A percentile compares a stretch with the other conserved stretches of the same genome.
phyloP scores from a whole-genome alignment of 805 yeast genomes.

The Clavispora santaluciae region DNA sequence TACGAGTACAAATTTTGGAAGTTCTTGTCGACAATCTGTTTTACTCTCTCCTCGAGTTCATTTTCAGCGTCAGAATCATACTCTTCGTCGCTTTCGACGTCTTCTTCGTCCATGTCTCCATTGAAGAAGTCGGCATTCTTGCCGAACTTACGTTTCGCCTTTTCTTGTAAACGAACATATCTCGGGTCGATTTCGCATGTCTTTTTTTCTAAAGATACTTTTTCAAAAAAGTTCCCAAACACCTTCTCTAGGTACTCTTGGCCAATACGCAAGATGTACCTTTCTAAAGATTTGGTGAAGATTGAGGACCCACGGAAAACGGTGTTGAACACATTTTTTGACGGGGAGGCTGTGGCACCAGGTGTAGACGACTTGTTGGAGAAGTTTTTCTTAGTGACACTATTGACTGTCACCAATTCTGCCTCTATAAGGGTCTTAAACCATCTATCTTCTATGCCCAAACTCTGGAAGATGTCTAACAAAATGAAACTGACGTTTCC shows the following conservation, averaged over 20 bases:
- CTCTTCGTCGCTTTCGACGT: conserved; percentile 19
- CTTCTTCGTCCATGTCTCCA: conserved; percentile 17
- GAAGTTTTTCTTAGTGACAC: conserved; percentile 40
- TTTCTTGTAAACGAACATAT: conserved; percentile 39
- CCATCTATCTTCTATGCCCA: conserved; percentile 68
- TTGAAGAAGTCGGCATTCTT: not conserved
- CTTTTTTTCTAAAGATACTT: conserved; percentile 45
- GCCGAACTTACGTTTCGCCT: conserved; percentile 21
- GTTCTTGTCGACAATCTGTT: conserved; percentile 42
- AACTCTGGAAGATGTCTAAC: conserved; percentile 69
- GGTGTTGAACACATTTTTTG: conserved; percentile 49
- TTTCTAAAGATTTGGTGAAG: conserved; percentile 75
- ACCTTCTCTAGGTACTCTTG: conserved; percentile 70
- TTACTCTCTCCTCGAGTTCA: conserved; percentile 28
- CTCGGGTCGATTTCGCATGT: conserved; percentile 80
- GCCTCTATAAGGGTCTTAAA: conserved; percentile 60
- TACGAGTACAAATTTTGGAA: conserved; percentile 45
- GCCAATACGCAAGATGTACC: conserved; percentile 71
- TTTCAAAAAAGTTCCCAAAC: conserved; percentile 62
- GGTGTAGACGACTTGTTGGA: conserved; percentile 16
- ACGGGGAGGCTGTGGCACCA: conserved; percentile 20
- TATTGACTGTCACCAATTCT: conserved; percentile 53
- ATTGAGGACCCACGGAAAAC: conserved; percentile 83
- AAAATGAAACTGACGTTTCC: conserved; percentile 56
- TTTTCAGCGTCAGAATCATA: conserved; percentile 28